phyloP scores from a whole-genome alignment of 1,284 basidiomycete genomes.

The Ganoderma boninense region DNA sequence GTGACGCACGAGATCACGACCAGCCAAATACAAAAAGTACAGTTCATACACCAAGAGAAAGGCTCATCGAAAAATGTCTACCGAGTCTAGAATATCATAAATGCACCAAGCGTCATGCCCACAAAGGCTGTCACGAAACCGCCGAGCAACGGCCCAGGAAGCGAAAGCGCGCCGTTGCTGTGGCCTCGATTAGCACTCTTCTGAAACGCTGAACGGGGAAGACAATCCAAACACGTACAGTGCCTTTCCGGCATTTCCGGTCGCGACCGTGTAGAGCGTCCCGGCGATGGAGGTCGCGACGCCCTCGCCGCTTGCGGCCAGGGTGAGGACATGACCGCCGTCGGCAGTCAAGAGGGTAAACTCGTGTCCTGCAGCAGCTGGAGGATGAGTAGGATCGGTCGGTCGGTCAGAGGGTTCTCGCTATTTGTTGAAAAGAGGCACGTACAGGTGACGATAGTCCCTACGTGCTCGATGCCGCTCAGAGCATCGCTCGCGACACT shows the following conservation, averaged over 20 bases:
- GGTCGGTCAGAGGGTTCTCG: background rate
- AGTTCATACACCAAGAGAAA: background rate
- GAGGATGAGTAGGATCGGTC: background rate
- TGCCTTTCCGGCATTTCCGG: background rate
- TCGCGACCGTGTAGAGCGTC: conserved; percentile 11
- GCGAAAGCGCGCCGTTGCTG: background rate
- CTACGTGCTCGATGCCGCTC: background rate
- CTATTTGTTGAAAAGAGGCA: background rate
- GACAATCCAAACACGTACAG: background rate
- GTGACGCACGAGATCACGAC: too few species aligned
- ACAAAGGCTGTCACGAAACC: conserved; percentile 6
- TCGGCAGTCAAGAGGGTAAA: conserved; percentile 9
- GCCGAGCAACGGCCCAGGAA: conserved; percentile 8
- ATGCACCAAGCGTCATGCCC: conserved; percentile 2
- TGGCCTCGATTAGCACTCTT: background rate
- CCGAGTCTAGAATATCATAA: conserved; percentile 1
- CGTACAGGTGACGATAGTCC: background rate
- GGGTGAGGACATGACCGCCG: conserved; percentile 6
- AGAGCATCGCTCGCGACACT: background rate
- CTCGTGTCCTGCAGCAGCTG: conserved; percentile 1
- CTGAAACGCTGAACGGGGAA: background rate
- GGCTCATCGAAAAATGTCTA: background rate
- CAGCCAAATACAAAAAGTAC: background rate
- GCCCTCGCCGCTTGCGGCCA: conserved; percentile 2
- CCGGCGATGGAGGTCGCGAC: conserved; percentile 12